These are phyloP conservation scores for Cucurbita moschata DNA, from an alignment of 306 rosid species.

Conservation along the genomic window DNA sequence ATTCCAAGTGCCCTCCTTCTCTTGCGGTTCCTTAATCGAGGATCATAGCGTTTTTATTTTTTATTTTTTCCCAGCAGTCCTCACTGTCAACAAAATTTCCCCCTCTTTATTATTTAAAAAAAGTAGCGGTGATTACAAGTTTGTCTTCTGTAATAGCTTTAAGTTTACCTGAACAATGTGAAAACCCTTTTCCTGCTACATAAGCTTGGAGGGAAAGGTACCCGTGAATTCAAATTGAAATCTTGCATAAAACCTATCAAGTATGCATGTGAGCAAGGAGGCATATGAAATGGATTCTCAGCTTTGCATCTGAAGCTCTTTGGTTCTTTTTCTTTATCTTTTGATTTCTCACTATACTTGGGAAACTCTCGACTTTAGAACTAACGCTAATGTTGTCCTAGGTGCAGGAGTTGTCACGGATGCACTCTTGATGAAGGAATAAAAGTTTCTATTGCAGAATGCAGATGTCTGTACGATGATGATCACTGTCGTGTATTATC, in stretches of 20 bases:
- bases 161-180: neutral
- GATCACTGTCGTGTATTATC: neutral
- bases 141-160: neutral
- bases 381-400: neutral
- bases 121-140: no score
- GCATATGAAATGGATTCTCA: neutral
- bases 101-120: no score
- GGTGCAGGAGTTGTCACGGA: neutral
- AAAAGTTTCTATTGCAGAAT: slow-evolving; percentile 2
- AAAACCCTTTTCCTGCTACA: neutral
- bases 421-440: slow-evolving; percentile 1
- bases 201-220: neutral
- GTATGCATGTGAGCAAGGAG: no score
- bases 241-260: no score
- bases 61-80: no score
- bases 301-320: neutral
- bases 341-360: neutral
- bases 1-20: no score
- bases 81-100: no score
- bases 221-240: no score
- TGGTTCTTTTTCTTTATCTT: neutral
- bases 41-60: no score
- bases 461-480: neutral
- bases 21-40: no score
- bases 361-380: neutral